These are phyloP conservation scores for Podospora tetraspora DNA, from an alignment of 495 filamentous ascomycete species.

Conservation along the genomic window DNA sequence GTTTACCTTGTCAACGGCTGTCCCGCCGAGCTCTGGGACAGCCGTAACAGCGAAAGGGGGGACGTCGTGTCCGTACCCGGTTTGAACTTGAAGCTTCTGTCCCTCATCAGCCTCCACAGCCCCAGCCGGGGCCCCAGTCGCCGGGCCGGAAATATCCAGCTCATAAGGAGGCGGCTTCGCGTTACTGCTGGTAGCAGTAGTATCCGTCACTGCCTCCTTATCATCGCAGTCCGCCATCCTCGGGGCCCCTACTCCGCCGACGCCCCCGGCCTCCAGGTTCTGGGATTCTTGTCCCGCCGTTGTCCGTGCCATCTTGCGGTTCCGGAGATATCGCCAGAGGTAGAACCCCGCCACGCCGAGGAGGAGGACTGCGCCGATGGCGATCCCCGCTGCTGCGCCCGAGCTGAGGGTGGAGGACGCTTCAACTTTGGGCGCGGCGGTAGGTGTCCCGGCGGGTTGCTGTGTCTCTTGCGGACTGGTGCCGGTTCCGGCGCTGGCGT, in stretches of 20 bases:
- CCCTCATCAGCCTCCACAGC: not conserved
- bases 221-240: not conserved
- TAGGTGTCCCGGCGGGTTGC: too few species aligned
- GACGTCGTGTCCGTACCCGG: not conserved
- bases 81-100: not conserved
- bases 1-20: not conserved
- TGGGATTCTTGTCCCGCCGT: accelerated
- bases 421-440: not conserved
- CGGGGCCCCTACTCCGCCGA: not conserved
- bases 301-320: not conserved
- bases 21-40: not conserved
- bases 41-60: too few species aligned
- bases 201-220: not conserved
- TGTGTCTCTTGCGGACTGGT: not conserved
- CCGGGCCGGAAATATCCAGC: not conserved
- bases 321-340: not conserved
- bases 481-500: not conserved
- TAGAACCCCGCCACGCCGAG: not conserved
- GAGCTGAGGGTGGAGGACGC: not conserved
- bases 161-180: not conserved
- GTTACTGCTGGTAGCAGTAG: not conserved
- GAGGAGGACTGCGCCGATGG: not conserved
- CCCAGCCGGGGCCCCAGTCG: too few species aligned
- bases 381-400: not conserved
- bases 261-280: not conserved